These are phyloP conservation scores for Trypanosoma theileri DNA, from an alignment of 208 protist species.

Conservation along the genomic window DNA sequence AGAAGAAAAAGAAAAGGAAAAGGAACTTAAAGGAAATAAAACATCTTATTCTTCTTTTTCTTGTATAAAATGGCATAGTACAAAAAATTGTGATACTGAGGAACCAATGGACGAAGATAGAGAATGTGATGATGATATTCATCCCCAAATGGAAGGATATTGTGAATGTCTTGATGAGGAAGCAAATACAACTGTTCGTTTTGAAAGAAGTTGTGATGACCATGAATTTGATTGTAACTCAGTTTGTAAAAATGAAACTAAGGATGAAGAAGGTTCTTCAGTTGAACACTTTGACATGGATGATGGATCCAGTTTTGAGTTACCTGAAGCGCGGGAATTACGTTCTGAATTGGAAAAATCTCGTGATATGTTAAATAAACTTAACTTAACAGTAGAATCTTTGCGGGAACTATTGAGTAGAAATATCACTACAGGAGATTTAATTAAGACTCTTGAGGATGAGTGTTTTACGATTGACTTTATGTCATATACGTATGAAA, in stretches of 20 bases:
- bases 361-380: slow-evolving; percentile 23
- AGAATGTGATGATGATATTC: slow-evolving; percentile 34
- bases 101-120: slow-evolving; percentile 27
- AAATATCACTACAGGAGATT: slow-evolving; percentile 44
- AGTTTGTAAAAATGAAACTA: slow-evolving; percentile 49
- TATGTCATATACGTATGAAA: slow-evolving; percentile 53
- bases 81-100: slow-evolving; percentile 32
- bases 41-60: slow-evolving; percentile 7
- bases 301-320: slow-evolving; percentile 27
- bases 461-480: slow-evolving; percentile 52
- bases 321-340: slow-evolving; percentile 34
- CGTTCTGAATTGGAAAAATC: slow-evolving; percentile 24
- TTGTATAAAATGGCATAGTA: slow-evolving; percentile 50
- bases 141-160: slow-evolving; percentile 46
- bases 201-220: slow-evolving; percentile 40
- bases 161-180: slow-evolving; percentile 46
- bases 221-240: slow-evolving; percentile 38
- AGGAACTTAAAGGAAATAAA: slow-evolving; percentile 4
- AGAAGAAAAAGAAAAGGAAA: slow-evolving; percentile 12
- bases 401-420: slow-evolving; percentile 15
- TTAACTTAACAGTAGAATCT: slow-evolving; percentile 16
- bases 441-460: slow-evolving; percentile 48
- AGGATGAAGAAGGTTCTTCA: slow-evolving; percentile 12
- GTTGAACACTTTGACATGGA: slow-evolving; percentile 20
- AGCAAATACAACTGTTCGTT: slow-evolving; percentile 9